These are phyloP conservation scores for Yamadazyma takamatsuzukensis DNA, from an alignment of 805 yeast genomes.

Conservation along the genomic window DNA sequence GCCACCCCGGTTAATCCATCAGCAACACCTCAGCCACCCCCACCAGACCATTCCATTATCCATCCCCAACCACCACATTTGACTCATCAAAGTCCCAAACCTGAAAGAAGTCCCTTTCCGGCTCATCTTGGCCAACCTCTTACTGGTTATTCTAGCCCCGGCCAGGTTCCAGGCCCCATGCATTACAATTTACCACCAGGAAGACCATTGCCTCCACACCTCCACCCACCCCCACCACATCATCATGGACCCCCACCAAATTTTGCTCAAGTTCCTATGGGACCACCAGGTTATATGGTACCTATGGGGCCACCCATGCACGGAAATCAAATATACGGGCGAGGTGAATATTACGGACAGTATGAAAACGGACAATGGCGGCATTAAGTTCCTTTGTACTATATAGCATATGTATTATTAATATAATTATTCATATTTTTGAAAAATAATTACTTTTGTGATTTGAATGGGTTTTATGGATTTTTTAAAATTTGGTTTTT, in stretches of 20 bases:
- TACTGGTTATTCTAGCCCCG: too few species aligned
- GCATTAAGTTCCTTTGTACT: too few species aligned
- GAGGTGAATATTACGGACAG: constrained; percentile 2
- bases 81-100: constrained; percentile 4
- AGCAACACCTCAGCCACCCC: constrained; percentile 8
- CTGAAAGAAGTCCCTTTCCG: too few species aligned
- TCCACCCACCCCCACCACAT: constrained; percentile 5
- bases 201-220: constrained; percentile 1
- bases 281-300: constrained; percentile 11
- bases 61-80: constrained; percentile 10
- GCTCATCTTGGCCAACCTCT: too few species aligned
- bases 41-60: constrained; percentile 8
- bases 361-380: too few species aligned
- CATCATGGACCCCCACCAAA: constrained; percentile 4
- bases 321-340: constrained; percentile 2
- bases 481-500: too few species aligned
- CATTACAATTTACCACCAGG: constrained; percentile 5
- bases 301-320: constrained; percentile 8
- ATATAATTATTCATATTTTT: too few species aligned
- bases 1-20: too few species aligned
- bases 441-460: too few species aligned
- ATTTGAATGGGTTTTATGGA: too few species aligned
- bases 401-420: too few species aligned
- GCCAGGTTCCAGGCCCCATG: constrained; percentile 1
- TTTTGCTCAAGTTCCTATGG: constrained; percentile 6